Conservation (phyloP, 495 filamentous ascomycete genomes). For the Astrocystis sublimbata region DNA sequence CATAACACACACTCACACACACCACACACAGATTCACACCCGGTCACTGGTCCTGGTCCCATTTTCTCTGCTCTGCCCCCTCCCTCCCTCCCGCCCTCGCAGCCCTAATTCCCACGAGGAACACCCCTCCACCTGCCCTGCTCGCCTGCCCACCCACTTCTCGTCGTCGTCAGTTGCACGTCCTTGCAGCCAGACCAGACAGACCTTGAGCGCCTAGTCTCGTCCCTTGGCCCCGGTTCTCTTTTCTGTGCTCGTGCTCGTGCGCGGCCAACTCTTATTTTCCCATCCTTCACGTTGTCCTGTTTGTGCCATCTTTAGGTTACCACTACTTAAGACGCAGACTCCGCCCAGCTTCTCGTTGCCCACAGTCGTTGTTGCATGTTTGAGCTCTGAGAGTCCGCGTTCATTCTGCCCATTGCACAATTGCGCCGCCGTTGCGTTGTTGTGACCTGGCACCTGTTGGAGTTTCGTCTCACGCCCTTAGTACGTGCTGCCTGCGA, state of each 20-base stretch:
- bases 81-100: slow-evolving; percentile 33
- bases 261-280: slow-evolving; percentile 34
- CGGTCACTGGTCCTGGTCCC: too few species aligned
- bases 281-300: slow-evolving; percentile 32
- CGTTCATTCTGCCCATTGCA: slow-evolving; percentile 36
- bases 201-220: too few species aligned
- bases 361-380: slow-evolving; percentile 39
- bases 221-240: slow-evolving; percentile 34
- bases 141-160: slow-evolving; percentile 22
- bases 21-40: too few species aligned
- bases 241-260: slow-evolving; percentile 39
- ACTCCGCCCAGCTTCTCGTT: slow-evolving; percentile 36
- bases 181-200: slow-evolving; percentile 42
- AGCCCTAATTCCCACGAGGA: slow-evolving; percentile 32
- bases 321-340: too few species aligned
- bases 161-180: slow-evolving; percentile 47
- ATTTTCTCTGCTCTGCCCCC: slow-evolving; percentile 49
- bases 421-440: too few species aligned
- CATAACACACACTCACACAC: slow-evolving; percentile 37
- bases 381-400: slow-evolving; percentile 33
- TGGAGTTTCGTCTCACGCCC: slow-evolving; percentile 39
- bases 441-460: slow-evolving; percentile 38
- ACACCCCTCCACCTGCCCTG: slow-evolving; percentile 36
- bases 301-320: slow-evolving; percentile 43
- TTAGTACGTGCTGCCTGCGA: too few species aligned